phyloP scores from a whole-genome alignment of 1,139 yeast genomes.

The Pichia sp. region DNA sequence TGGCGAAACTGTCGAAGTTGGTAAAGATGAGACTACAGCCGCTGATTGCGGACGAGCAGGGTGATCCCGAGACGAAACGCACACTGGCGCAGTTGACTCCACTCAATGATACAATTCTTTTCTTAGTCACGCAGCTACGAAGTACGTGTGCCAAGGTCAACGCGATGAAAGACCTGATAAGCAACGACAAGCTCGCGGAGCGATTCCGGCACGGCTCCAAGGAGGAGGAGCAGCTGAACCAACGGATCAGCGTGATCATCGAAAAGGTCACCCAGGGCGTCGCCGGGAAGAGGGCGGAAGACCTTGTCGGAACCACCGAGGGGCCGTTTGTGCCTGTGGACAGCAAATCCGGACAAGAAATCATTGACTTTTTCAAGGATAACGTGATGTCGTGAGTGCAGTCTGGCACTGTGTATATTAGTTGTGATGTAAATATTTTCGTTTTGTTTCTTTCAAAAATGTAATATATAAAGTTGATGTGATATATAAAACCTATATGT shows the following conservation, averaged over 20 bases:
- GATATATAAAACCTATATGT: constrained; percentile 3
- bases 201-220: neutral
- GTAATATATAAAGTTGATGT: neutral
- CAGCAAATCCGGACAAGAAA: neutral
- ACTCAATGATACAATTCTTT: constrained; percentile 12
- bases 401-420: neutral
- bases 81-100: constrained; percentile 8
- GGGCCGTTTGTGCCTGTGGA: neutral
- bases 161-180: constrained; percentile 1
- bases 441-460: neutral
- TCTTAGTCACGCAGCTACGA: constrained; percentile 10
- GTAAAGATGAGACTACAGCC: constrained; percentile 3
- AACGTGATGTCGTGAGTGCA: neutral
- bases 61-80: neutral
- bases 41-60: neutral
- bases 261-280: neutral
- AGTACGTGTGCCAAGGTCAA: constrained; percentile 7
- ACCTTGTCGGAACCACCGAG: too few species aligned
- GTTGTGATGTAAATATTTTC: neutral
- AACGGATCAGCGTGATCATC: constrained; percentile 1
- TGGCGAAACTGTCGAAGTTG: constrained; percentile 3
- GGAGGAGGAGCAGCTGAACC: constrained; percentile 10
- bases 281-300: too few species aligned
- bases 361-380: constrained; percentile 3
- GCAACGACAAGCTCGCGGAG: neutral